Conservation (phyloP, 768 basidiomycete genomes). For the Gloeopeniophorella convolvens region DNA sequence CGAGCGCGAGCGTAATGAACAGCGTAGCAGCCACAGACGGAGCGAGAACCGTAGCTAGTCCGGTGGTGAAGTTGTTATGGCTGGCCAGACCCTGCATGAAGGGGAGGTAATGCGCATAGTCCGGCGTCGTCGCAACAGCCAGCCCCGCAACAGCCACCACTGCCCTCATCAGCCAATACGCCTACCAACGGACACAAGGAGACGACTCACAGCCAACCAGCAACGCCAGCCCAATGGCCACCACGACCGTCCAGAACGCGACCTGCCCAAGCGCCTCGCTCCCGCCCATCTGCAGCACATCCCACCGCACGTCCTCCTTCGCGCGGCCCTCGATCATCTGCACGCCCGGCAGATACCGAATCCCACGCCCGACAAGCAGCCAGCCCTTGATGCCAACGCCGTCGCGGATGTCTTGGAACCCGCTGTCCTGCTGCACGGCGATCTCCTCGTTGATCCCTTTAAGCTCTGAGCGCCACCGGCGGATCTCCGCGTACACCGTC, state of each 20-base stretch:
- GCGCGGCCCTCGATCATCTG: slow-evolving; percentile 72
- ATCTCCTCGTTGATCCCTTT: slow-evolving; percentile 73
- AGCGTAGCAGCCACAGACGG: slow-evolving; percentile 57
- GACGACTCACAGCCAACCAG: slow-evolving; percentile 51
- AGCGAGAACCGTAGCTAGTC: slow-evolving; percentile 60
- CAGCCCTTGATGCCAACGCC: slow-evolving; percentile 69
- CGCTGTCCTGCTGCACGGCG: slow-evolving; percentile 54
- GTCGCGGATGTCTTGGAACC: slow-evolving; percentile 67
- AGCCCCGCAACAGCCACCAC: slow-evolving; percentile 70
- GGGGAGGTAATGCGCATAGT: slow-evolving; percentile 62
- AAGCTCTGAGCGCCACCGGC: slow-evolving; percentile 58
- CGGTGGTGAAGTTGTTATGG: slow-evolving; percentile 46
- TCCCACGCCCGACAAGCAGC: slow-evolving; percentile 67
- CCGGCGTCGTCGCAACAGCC: slow-evolving; percentile 60
- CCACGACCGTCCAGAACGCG: slow-evolving; percentile 54
- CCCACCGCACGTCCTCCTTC: slow-evolving; percentile 81
- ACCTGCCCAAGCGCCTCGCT: slow-evolving; percentile 38
- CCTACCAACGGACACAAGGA: background rate
- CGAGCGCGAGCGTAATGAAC: slow-evolving; percentile 50
- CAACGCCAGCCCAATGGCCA: slow-evolving; percentile 44
- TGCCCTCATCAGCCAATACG: slow-evolving; percentile 25
- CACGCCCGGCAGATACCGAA: slow-evolving; percentile 54
- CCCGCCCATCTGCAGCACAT: slow-evolving; percentile 55
- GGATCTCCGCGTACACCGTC: slow-evolving; percentile 61
- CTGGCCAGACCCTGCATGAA: slow-evolving; percentile 52